Base-by-base conservation (phyloP, 164 flowering plant genomes). In the Cinnamomum chago region DNA sequence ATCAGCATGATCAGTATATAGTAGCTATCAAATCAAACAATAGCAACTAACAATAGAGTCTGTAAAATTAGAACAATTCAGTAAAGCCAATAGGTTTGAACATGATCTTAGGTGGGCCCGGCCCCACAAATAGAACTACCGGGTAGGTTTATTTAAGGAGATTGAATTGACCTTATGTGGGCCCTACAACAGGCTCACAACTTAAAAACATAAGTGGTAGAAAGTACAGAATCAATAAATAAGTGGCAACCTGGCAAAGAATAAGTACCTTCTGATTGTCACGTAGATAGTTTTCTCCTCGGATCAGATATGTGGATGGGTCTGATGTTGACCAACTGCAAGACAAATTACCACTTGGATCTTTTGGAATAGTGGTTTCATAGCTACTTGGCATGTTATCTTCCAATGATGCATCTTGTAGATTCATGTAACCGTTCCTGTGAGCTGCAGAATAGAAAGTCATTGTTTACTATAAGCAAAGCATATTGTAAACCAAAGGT, bases 381-480 rank as follows among this genome's bases (percentile, higher is more conserved):
- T 83, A 87, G 79, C 77, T 77, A 76, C 86, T 78, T 62, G 78
- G 62, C 20, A 74, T 69, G 69, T 73, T 50, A 50, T 80, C 84
- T 79, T 82, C 86, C 72, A 69, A 77, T 27, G 58, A 70, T 23
- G 68, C 72, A 51, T 65, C 40, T 80, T 86, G 72, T 77, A 82
- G 62, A 86, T 85, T 91, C 70, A 84, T 72, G 69, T 87, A 87
- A 76, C 90, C 90, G 74, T 72, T 88, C 82, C 85, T 88, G 68
- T 87, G 91, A 74, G 81, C 91, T 90, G 88, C 83, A 27, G 20
- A 30, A 35, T 27, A 25, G 77, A 67, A 28, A 5, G 9, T 30
- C n/a, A 17, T 20, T 25, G 20, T 3, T 64, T 18, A n/a, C 23
- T 60, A 24, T 3, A 10, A 28, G 27, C 27, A 64, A 25, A 64